A percentile compares a stretch with the other conserved stretches of the same genome.
phyloP scores from a whole-genome alignment of 495 filamentous ascomycete genomes.

The Trichoderma gamsii region DNA sequence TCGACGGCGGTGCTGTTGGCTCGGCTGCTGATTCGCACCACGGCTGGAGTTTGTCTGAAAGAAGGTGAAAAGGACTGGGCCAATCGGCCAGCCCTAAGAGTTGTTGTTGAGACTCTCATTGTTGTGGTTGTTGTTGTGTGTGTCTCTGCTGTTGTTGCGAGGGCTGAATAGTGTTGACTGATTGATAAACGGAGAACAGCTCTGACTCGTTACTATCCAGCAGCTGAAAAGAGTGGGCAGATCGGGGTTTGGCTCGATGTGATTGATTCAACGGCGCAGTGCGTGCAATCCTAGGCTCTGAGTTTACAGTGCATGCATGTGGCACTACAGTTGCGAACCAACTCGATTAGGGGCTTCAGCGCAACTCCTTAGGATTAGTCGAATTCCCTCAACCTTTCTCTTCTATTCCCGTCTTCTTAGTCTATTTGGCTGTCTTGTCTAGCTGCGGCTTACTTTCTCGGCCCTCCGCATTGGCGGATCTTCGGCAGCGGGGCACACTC shows the following conservation, averaged over 20 bases:
- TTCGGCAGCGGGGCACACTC: not conserved
- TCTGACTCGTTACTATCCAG: not conserved
- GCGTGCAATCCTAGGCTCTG: too few relatives aligned
- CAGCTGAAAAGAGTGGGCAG: not conserved
- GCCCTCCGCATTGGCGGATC: slow-evolving; percentile 11
- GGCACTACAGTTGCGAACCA: too few relatives aligned
- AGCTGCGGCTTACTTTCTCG: not conserved
- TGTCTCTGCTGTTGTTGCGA: not conserved
- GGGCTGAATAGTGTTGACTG: not conserved
- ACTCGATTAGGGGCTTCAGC: too few relatives aligned
- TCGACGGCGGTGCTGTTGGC: slow-evolving; percentile 8
- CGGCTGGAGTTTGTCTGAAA: not conserved
- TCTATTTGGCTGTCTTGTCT: too few relatives aligned
- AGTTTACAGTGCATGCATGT: too few relatives aligned
- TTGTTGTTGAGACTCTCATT: not conserved
- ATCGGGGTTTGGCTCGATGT: not conserved
- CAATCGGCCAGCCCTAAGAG: not conserved
- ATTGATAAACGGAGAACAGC: not conserved
- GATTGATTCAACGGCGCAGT: too few relatives aligned
- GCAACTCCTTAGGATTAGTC: not conserved
- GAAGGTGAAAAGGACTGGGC: not conserved
- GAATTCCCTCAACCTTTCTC: too few relatives aligned
- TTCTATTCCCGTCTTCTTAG: too few relatives aligned
- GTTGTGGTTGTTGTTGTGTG: not conserved
- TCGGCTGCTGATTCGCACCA: not conserved